Evolutionary conservation across 2,329 filamentous ascomycete genomes (phyloP), one percentile per base, ranked within the genome.

Genomic region (Tolypocladium paradoxum): DNA sequence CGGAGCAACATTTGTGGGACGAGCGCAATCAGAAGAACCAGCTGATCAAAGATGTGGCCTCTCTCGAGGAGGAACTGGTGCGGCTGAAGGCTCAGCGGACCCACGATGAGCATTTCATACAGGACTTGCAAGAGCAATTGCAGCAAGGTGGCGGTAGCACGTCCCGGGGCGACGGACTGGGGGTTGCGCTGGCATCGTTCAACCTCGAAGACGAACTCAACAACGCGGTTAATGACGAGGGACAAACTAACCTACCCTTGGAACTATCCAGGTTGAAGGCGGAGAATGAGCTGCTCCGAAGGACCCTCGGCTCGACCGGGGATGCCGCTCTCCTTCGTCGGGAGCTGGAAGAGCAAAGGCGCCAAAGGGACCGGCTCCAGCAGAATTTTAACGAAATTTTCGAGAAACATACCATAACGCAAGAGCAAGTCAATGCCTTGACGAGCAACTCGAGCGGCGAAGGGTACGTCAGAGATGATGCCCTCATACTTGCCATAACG

Each of bases 131-230:
- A 61, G 81, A 85, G 60, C 79, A 82, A 61, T 61, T 81, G 34
- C 71, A 74, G 49, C 65, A 71, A 18, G 66, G 63, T n/a, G 65
- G 64, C 27, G 58, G 58, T 20, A 49, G 50, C 33, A 53, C 54
- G 18, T 31, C 60, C 31, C 60, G 63, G 36, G 60, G 55, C 14
- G 60, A 56, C 40, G 52, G 46, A 18, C 35, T 60, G 24, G 57
- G 58, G 7, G 55, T 47, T 31, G 52, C 53, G 9, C 51, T 61
- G 29, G 54, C 57, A 9, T 47, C 59, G 40, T 70, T 76, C 40
- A 80, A 70, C 55, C 75, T 85, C 9, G 81, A 83, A 64, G 77
- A 84, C 55, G 82, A 85, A 64, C 72, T 85, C 5, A 76, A 79
- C 50, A 73, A 72, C 54, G 75, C 76, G 27, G 63, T 64, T 40